Percentiles rank a stretch among this genome's conserved stretches.
phyloP scores from a whole-genome alignment of 345 rosid species.

The Clarkia xantiana region DNA sequence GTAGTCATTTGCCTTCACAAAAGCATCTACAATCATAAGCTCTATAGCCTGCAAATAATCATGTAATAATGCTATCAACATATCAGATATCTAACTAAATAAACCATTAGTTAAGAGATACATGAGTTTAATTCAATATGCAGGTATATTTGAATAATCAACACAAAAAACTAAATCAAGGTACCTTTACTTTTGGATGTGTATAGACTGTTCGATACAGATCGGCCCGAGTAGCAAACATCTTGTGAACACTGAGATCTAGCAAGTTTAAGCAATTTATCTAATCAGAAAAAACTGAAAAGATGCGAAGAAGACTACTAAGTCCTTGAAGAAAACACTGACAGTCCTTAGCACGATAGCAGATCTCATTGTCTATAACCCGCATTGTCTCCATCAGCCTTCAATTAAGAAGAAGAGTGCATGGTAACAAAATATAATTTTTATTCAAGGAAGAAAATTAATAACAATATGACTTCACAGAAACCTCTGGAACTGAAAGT shows the following conservation, averaged over 20 bases:
- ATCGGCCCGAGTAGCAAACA: constrained; percentile 88
- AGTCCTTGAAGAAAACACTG: constrained; percentile 28
- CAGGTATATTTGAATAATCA: not conserved
- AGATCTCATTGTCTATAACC: constrained; percentile 80
- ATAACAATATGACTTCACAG: constrained; percentile 9
- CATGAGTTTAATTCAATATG: not conserved
- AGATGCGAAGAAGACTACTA: constrained; percentile 6
- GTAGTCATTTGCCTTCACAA: constrained; percentile 56
- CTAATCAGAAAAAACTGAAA: not conserved
- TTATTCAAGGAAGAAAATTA: not conserved
- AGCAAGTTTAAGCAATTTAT: constrained; percentile 15
- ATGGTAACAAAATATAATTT: not conserved
- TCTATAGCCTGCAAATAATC: constrained; percentile 56
- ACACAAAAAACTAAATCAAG: not conserved
- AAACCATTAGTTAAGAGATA: too few species aligned
- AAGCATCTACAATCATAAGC: constrained; percentile 85
- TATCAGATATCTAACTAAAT: not conserved
- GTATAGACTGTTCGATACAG: constrained; percentile 83
- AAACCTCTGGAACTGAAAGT: constrained; percentile 73
- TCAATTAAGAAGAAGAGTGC: constrained; percentile 10
- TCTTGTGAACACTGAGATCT: constrained; percentile 74
- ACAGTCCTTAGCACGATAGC: constrained; percentile 93
- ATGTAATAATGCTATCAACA: not conserved
- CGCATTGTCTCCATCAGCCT: constrained; percentile 91
- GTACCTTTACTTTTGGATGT: constrained; percentile 92